Conservation (phyloP, 1,284 basidiomycete genomes). For the Trichosporon sp. region DNA sequence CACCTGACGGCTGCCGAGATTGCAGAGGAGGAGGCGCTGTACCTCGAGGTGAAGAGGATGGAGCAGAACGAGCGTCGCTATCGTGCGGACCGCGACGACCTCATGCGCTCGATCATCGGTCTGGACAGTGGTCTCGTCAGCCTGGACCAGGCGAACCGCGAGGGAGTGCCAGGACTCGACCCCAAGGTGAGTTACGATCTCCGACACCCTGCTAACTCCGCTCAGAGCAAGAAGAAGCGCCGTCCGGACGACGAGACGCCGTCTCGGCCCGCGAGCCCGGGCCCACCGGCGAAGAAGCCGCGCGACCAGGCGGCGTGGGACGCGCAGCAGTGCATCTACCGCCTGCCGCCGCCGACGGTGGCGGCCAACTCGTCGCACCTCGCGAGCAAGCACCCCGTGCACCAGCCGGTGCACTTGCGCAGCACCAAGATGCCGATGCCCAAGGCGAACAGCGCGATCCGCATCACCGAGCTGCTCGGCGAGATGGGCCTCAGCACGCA, state of each 20-base stretch:
- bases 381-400: conserved; percentile 48
- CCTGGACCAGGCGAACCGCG: conserved; percentile 42
- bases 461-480: conserved; percentile 64
- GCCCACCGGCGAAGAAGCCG: conserved; percentile 35
- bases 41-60: conserved; percentile 86
- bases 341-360: conserved; percentile 25
- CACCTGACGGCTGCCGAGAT: conserved; percentile 82
- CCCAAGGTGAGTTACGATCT: conserved; percentile 12
- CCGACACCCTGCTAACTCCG: conserved; percentile 1
- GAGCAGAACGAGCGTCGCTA: conserved; percentile 90
- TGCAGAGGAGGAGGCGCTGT: conserved; percentile 92
- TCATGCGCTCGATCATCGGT: conserved; percentile 76
- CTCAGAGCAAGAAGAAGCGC: conserved; percentile 46
- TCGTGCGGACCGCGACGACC: conserved; percentile 81
- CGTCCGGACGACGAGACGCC: conserved; percentile 35
- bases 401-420: conserved; percentile 71
- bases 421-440: conserved; percentile 74
- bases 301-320: conserved; percentile 34
- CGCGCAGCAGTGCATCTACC: conserved; percentile 44
- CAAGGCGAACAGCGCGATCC: conserved; percentile 66
- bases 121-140: conserved; percentile 77
- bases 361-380: conserved; percentile 34
- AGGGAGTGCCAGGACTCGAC: conserved; percentile 47
- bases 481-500: conserved; percentile 70
- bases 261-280: conserved; percentile 20